phyloP scores from a whole-genome alignment of 495 filamentous ascomycete genomes.

The Talaromyces nanjingensis region DNA sequence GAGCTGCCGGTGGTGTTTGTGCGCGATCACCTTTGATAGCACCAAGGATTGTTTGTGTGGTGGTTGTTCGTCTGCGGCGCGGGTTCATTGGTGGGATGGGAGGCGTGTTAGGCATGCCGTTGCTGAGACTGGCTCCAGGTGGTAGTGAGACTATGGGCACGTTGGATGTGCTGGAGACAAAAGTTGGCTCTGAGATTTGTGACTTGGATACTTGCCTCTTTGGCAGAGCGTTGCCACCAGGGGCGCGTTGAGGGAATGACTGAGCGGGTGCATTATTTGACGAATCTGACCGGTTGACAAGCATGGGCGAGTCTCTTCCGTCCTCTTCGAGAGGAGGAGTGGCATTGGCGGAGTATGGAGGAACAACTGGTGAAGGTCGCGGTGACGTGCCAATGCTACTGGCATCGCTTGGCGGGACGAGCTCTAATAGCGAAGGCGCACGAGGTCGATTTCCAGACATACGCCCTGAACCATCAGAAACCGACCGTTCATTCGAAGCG shows the following conservation, averaged over 20 bases:
- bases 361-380: constrained; percentile 43
- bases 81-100: constrained; percentile 68
- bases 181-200: constrained; percentile 77
- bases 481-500: constrained; percentile 26
- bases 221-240: constrained; percentile 24
- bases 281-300: constrained; percentile 24
- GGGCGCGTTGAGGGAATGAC: constrained; percentile 21
- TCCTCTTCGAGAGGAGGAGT: constrained; percentile 43
- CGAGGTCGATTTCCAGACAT: neutral
- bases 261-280: constrained; percentile 15
- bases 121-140: constrained; percentile 34
- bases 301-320: neutral
- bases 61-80: constrained; percentile 52
- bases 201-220: constrained; percentile 67
- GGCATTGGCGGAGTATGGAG: constrained; percentile 48
- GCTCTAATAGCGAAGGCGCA: constrained; percentile 36
- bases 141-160: constrained; percentile 61
- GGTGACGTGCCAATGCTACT: constrained; percentile 42
- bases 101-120: constrained; percentile 37
- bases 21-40: constrained; percentile 38
- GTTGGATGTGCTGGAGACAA: constrained; percentile 70
- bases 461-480: constrained; percentile 36
- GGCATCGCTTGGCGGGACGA: constrained; percentile 26
- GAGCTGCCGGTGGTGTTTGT: constrained; percentile 16
- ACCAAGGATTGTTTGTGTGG: constrained; percentile 45